These are phyloP conservation scores for Cladosporium halotolerans DNA, from an alignment of 2,329 filamentous ascomycete genomes.

Conservation along the genomic window DNA sequence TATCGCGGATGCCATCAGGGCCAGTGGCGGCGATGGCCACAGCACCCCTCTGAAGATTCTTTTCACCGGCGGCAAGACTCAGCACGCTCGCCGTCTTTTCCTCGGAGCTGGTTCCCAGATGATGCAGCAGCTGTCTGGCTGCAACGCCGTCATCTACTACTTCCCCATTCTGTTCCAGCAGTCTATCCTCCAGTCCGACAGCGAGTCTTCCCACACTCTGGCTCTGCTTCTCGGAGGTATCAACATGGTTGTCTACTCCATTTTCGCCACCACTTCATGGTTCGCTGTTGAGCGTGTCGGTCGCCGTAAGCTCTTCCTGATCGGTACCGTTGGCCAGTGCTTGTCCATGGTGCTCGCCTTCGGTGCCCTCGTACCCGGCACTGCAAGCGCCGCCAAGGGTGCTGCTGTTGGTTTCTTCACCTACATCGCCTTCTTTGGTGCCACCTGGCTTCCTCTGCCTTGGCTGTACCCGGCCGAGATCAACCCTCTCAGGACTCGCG, in stretches of 20 bases:
- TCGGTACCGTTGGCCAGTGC: constrained; percentile 44
- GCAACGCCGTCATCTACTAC: constrained; percentile 18
- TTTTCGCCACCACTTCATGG: constrained; percentile 49
- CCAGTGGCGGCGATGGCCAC: constrained; percentile 1
- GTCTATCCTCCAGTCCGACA: constrained; percentile 41
- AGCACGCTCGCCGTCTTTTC: constrained; percentile 4
- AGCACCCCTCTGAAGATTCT: constrained; percentile 6
- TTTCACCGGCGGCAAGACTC: constrained; percentile 6
- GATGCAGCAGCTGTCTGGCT: constrained; percentile 17
- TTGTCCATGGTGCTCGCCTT: constrained; percentile 46
- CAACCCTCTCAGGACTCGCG: constrained; percentile 29
- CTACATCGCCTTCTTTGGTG: constrained; percentile 25
- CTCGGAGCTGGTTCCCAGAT: constrained; percentile 13
- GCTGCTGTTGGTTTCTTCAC: constrained; percentile 28
- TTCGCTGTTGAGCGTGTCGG: constrained; percentile 59
- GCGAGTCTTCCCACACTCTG: constrained; percentile 46
- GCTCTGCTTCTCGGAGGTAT: constrained; percentile 51
- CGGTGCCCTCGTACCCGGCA: constrained; percentile 21
- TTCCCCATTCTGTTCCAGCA: constrained; percentile 40
- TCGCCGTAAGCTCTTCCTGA: constrained; percentile 36
- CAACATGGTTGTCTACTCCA: constrained; percentile 21
- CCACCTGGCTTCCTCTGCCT: constrained; percentile 23
- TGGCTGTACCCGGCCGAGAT: constrained; percentile 26
- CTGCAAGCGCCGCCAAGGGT: constrained; percentile 1
- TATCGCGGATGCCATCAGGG: constrained; percentile 9